Base-by-base conservation (phyloP, 805 yeast species). In the Metschnikowia bowlesiae region DNA sequence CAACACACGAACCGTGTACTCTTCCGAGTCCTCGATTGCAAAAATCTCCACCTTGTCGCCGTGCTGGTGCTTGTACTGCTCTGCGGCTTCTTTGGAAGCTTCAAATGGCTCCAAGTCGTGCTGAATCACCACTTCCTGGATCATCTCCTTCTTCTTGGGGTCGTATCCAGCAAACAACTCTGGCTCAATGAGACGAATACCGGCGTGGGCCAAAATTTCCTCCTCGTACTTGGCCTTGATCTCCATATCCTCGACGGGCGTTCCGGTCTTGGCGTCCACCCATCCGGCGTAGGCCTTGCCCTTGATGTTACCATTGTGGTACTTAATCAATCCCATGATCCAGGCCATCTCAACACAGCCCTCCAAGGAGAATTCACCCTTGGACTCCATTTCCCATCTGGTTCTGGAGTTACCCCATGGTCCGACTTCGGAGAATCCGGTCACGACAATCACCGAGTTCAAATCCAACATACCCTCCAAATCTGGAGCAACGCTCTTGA, bases 391-490 rank as follows among this genome's bases (percentile, higher is more conserved):
- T 74, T 94, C 98, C 99, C 99, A 94, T 80, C 99, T 84, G 50
- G 99, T 94, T 81, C 98, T 87, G 36, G 99, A 75, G 69, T 91
- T 90, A 82, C 99, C 99, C 96, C 97, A 95, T 64, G 99, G 99
- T 67, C 97, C 95, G 61, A 94, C 98, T 75, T 94, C 99, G 56
- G 97, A 78, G 76, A 92, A 94, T 74, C 99, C 99, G 43, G 99
- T 92, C 53, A 94, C 92, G 57, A 94, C 99, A 59, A 92, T 81
- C 52, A 90, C 94, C 59, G 83, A 82, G 67, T 91, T 97, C 66
- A 92, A 83, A 67, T 94, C 97, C 60, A 94, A 76, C 79, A 94
- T 77, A 53, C 96, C 97, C 69, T 87, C 91, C 63, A 94, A 79
- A 50, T 88, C 84, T 50, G 89, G 84, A 54, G 92, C 74, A 46